These are phyloP conservation scores for Spathaspora hagerdaliae DNA, from an alignment of 805 yeast genomes.

Conservation along the genomic window DNA sequence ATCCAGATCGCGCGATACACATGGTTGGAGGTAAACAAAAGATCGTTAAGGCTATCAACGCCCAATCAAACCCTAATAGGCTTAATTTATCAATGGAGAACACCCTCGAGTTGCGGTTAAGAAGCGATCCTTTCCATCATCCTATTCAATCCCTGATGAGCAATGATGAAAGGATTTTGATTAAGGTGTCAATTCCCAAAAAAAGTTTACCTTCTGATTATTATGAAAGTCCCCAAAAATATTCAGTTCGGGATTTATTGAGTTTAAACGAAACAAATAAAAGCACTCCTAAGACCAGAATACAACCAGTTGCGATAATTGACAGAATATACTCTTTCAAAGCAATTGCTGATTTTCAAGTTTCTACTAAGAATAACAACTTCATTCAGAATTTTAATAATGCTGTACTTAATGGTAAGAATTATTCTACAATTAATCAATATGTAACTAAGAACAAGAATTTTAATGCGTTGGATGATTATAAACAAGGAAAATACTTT, in stretches of 20 bases:
- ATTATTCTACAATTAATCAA: constrained; percentile 20
- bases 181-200: constrained; percentile 61
- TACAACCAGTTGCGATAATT: constrained; percentile 64
- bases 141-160: constrained; percentile 56
- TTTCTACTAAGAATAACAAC: constrained; percentile 52
- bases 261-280: constrained; percentile 23
- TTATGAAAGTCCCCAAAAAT: constrained; percentile 24
- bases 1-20: constrained; percentile 57
- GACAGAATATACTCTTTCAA: constrained; percentile 72
- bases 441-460: constrained; percentile 20
- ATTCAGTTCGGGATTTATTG: constrained; percentile 41
- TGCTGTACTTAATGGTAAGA: constrained; percentile 18
- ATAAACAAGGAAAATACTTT: constrained; percentile 17
- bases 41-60: constrained; percentile 39
- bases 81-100: constrained; percentile 24
- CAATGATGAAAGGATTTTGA: constrained; percentile 52
- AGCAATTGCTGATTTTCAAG: constrained; percentile 86
- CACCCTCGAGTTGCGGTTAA: constrained; percentile 38
- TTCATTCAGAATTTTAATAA: constrained; percentile 24
- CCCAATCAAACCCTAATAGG: constrained; percentile 20
- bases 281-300: constrained; percentile 28
- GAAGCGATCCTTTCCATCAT: constrained; percentile 49
- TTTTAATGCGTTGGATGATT: constrained; percentile 25
- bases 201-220: constrained; percentile 39
- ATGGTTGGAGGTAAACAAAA: constrained; percentile 64